Conservation (phyloP, 345 rosid species). For the Sonneratia alba region DNA sequence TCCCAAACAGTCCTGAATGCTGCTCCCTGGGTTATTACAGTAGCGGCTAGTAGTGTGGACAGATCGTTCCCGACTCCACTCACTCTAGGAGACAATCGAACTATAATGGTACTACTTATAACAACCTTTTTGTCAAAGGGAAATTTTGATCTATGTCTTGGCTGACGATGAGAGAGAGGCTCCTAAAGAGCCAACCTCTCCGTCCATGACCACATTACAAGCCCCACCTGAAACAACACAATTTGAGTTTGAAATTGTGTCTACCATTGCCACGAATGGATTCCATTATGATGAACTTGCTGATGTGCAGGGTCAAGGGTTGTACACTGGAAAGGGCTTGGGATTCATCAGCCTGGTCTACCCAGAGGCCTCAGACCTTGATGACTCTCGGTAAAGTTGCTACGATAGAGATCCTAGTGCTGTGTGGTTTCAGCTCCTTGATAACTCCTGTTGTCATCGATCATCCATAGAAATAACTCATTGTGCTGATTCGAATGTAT, state of each 20-base stretch:
- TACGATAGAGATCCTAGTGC: constrained; percentile 7
- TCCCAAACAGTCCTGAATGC: constrained; percentile 10
- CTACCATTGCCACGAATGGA: not conserved
- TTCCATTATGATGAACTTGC: not conserved
- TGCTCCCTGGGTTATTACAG: constrained; percentile 29
- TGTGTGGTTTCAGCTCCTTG: not conserved
- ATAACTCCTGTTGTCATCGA: not conserved
- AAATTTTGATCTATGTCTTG: too few species aligned
- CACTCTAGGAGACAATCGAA: constrained; percentile 31
- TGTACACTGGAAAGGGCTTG: constrained; percentile 23
- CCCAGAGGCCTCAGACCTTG: constrained; percentile 24
- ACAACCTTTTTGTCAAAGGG: not conserved
- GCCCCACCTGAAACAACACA: too few species aligned
- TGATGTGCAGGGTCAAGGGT: constrained; percentile 38
- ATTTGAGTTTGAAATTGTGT: not conserved
- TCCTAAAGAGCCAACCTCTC: too few species aligned
- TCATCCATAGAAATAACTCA: not conserved
- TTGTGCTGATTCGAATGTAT: too few species aligned
- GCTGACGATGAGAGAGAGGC: too few species aligned
- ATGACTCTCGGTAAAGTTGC: constrained; percentile 15
- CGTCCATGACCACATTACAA: too few species aligned
- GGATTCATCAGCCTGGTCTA: constrained; percentile 35
- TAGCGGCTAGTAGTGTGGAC: constrained; percentile 32
- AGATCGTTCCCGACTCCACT: constrained; percentile 28
- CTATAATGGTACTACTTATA: constrained; percentile 9